Base-by-base conservation (phyloP, 331 rosid genomes). In the Dryas integrifolia region DNA sequence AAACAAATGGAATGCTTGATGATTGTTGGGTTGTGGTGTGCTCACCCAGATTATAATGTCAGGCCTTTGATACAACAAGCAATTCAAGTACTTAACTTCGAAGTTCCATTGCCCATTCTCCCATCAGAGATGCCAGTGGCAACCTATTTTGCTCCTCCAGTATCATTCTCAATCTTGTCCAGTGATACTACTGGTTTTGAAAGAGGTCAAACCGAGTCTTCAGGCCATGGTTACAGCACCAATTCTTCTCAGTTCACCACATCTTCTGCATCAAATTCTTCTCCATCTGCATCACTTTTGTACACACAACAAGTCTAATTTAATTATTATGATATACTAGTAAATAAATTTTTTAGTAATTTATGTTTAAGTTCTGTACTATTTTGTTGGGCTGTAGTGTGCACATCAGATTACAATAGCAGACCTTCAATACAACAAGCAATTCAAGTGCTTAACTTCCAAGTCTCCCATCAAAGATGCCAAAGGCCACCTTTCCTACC, bases 21-120 rank as follows among this genome's bases (percentile, higher is more conserved):
- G 74, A 65, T 41, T 2, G 67, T 61, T 9, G 76, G 81, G 56
- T 52, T 76, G 30, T 76, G 80, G 80, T 76, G 80, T 68, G 63
- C 60, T 43, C 80, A 76, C 47, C 74, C 72, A n/a, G 78, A 74
- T 66, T 45, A 70, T n/a, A 5, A 52, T 7, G 4, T n/a, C 43
- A 65, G 78, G 47, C 78, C 78, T 18, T 52, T 72, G 2, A 65
- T 74, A 43, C 67, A 35, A 46, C 78, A 43, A 45, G 72, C 16
- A 4, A 44, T 74, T 15, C 70, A 49, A 12, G 69, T 58, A 44
- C 61, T 75, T 26, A 67, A 75, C 41, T 67, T 66, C 0, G 65
- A 75, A 58, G 60, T 15, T 57, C 74, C 74, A 16, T 39, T 67
- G 79, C 79, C 79, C 3, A 39, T 4, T 13, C 73, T 75, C 38